Evolutionary conservation across 352 stramenopile genomes (phyloP), one percentile per base, ranked within the genome.

Genomic region (Phytophthora rubi): DNA sequence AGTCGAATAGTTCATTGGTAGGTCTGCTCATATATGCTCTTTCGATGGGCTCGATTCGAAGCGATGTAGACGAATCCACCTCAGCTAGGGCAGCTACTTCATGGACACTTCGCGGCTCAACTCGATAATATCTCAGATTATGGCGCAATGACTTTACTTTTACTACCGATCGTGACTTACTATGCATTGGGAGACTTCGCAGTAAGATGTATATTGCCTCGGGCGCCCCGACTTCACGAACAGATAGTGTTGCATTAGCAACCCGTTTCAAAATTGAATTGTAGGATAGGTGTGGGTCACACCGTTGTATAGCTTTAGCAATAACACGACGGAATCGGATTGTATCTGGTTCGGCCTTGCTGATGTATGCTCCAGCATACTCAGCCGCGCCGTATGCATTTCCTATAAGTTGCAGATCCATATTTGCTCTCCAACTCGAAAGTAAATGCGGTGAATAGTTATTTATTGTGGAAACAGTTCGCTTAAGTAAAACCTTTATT

Each of bases 311-410:
- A 1, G 65, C 63, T 21, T 28, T 51, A 6, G 39, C 28, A 10
- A 76, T 76, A 5, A 44, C 18, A 2, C 53, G 39, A 3, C 35
- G 66, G 53, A n/a, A 67, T 7, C 35, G 23, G 0, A 53, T 4
- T 9, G 59, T 66, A n/a, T 59, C 59, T 6, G 49, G 49, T 21
- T 66, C 59, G 18, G 59, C 35, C 30, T 81, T 81, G 30, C 66
- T 81, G 0, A 76, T 21, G 10, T 79, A 79, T 0, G 70, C 70
- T 12, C 10, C 15, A 12, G 67, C 68, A 33, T 78, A 78, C n/a
- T 78, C 71, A 2, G 65, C 65, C 0, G 56, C 71, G 5, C 71
- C 62, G 26, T 72, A 72, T 8, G 61, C 66, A 49, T 78, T 72
- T 0, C 71, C 66, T 12, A 78, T 54, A 30, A 53, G 45, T 23